A percentile compares a stretch with the other conserved stretches of the same genome.
phyloP scores from a whole-genome alignment of 805 yeast species.

The Candida arabinofermentans region DNA sequence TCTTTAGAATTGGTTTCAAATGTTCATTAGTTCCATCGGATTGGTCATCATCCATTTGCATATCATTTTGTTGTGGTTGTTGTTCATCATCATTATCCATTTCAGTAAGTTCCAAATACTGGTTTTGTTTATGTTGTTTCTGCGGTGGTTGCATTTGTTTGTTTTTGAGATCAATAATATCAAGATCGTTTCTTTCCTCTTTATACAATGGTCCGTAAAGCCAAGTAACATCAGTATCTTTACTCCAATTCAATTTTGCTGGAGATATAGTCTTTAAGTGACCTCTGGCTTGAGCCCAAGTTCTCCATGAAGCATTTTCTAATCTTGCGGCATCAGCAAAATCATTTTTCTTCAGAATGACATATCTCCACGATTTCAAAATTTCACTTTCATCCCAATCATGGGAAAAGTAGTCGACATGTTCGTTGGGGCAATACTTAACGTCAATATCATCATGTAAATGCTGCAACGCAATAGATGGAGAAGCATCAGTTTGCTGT shows the following conservation, averaged over 20 bases:
- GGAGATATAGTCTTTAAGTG: slow-evolving; percentile 79
- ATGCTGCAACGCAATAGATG: slow-evolving; percentile 16
- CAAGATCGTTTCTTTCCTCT: slow-evolving; percentile 18
- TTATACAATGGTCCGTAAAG: slow-evolving; percentile 76
- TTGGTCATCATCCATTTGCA: slow-evolving; percentile 7
- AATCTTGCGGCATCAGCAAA: slow-evolving; percentile 76
- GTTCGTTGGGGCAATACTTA: slow-evolving; percentile 75
- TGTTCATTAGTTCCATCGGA: slow-evolving; percentile 21
- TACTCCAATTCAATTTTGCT: slow-evolving; percentile 90
- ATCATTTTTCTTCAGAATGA: slow-evolving; percentile 75
- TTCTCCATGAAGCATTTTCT: slow-evolving; percentile 91
- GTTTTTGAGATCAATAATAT: slow-evolving; percentile 16
- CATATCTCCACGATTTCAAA: slow-evolving; percentile 93
- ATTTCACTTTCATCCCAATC: slow-evolving; percentile 95
- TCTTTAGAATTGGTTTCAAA: slow-evolving; percentile 83
- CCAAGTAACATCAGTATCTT: slow-evolving; percentile 97
- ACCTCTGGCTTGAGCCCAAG: slow-evolving; percentile 89
- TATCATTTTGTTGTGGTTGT: background rate
- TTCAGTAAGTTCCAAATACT: background rate
- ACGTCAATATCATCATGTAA: slow-evolving; percentile 88
- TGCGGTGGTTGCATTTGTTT: slow-evolving; percentile 2
- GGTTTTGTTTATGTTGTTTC: background rate
- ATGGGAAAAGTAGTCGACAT: slow-evolving; percentile 93
- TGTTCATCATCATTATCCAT: background rate
- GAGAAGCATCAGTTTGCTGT: slow-evolving; percentile 4